Evolutionary conservation across 139 green algal species (phyloP).

Genomic region (Chloropicon primus): DNA sequence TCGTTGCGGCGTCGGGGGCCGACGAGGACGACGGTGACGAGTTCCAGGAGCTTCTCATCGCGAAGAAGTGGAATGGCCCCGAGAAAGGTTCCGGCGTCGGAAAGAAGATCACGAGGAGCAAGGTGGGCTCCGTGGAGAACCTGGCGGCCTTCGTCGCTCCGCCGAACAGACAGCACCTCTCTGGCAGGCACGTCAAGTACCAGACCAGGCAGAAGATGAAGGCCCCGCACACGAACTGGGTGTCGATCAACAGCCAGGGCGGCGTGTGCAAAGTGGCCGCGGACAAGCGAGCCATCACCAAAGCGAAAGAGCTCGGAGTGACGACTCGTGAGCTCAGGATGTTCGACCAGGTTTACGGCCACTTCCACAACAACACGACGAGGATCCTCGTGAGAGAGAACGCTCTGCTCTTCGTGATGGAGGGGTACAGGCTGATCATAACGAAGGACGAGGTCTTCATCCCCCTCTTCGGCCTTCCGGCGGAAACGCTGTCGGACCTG

Average conservation of each 20-base stretch:
- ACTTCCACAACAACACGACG: conserved; percentile 18
- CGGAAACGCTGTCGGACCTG: neutral
- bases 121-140: neutral
- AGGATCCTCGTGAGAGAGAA: conserved; percentile 65
- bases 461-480: neutral
- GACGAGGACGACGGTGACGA: neutral
- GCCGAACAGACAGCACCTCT: neutral
- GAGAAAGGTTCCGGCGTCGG: neutral
- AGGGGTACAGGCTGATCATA: conserved; percentile 66
- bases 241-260: neutral
- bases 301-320: neutral
- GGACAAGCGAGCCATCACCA: neutral
- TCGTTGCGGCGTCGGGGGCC: no score
- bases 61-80: neutral
- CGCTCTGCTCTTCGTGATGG: conserved; percentile 56
- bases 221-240: neutral
- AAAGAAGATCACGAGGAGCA: neutral
- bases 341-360: neutral
- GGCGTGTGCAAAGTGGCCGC: neutral
- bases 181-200: neutral
- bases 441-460: conserved; percentile 40
- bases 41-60: neutral
- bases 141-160: neutral
- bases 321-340: neutral
- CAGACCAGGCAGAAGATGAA: neutral